Conservation (phyloP, 805 yeast species). For the Candida broadrunensis region DNA sequence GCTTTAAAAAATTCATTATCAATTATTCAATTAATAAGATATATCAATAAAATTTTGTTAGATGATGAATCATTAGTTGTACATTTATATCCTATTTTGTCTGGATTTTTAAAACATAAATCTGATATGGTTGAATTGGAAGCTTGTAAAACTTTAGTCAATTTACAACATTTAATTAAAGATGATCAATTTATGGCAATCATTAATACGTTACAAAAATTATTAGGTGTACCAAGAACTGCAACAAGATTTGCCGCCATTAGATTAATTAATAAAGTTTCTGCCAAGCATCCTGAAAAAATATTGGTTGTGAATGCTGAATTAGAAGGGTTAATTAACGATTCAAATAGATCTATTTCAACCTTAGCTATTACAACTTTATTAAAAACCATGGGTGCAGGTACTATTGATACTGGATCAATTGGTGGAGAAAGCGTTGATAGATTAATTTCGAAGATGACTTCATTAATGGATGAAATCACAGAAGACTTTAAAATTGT, state of each 20-base stretch:
- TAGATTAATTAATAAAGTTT: slow-evolving; percentile 80
- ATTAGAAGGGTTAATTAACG: slow-evolving; percentile 82
- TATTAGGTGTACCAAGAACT: slow-evolving; percentile 83
- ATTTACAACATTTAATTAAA: slow-evolving; percentile 50
- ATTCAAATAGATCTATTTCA: slow-evolving; percentile 85
- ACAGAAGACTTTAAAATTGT: slow-evolving; percentile 94
- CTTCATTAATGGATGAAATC: slow-evolving; percentile 87
- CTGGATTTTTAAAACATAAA: slow-evolving; percentile 72
- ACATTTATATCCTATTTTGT: slow-evolving; percentile 61
- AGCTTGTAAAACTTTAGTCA: slow-evolving; percentile 74
- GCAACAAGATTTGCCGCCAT: slow-evolving; percentile 92
- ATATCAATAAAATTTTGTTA: slow-evolving; percentile 64
- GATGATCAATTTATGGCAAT: slow-evolving; percentile 70
- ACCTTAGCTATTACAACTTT: slow-evolving; percentile 96
- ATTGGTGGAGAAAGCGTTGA: slow-evolving; percentile 66
- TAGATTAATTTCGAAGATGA: slow-evolving; percentile 80
- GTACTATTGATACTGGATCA: slow-evolving; percentile 32
- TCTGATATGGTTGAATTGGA: slow-evolving; percentile 90
- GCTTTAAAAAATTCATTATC: slow-evolving; percentile 79
- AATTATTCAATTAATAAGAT: slow-evolving; percentile 78
- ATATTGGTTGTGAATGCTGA: slow-evolving; percentile 78
- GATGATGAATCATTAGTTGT: slow-evolving; percentile 68
- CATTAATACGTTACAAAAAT: slow-evolving; percentile 67
- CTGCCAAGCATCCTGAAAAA: slow-evolving; percentile 77
- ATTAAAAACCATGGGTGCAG: slow-evolving; percentile 88